These are phyloP conservation scores for Solanum neorickii DNA, from an alignment of 257 asterid genomes.

Conservation along the genomic window DNA sequence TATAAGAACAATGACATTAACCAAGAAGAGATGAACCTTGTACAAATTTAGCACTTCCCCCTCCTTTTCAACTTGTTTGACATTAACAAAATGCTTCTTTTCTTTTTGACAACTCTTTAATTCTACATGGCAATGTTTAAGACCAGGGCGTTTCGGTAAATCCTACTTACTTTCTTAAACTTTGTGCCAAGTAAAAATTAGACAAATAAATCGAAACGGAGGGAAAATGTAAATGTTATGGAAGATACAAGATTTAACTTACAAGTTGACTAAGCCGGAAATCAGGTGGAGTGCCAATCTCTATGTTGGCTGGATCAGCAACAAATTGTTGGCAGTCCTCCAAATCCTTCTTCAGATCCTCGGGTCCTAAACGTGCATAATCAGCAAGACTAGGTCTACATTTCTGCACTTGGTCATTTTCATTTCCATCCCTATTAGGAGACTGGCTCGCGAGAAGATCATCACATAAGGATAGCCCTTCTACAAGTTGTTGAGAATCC, in stretches of 20 bases:
- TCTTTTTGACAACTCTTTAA: background rate
- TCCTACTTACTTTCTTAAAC: background rate
- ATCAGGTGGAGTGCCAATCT: conserved; percentile 63
- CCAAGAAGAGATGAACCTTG: background rate
- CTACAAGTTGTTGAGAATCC: conserved; percentile 84
- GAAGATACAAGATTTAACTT: conserved; percentile 4
- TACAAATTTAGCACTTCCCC: background rate
- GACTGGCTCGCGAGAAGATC: conserved; percentile 88
- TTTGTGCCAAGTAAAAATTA: background rate
- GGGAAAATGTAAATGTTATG: background rate
- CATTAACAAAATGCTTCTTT: background rate
- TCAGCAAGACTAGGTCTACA: conserved; percentile 53
- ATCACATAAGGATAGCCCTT: conserved; percentile 68
- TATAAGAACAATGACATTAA: background rate
- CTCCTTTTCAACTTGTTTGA: background rate
- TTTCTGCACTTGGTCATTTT: conserved; percentile 14
- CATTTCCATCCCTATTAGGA: conserved; percentile 49
- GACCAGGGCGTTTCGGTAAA: background rate
- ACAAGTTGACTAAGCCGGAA: conserved; percentile 86
- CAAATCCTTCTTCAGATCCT: conserved; percentile 69
- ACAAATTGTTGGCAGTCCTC: conserved; percentile 62
- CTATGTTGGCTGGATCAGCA: conserved; percentile 40
- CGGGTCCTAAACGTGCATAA: conserved; percentile 61
- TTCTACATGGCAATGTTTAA: background rate
- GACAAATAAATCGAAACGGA: background rate